Base-by-base conservation (phyloP, 2,329 filamentous ascomycete genomes). In the Monilinia fructigena region DNA sequence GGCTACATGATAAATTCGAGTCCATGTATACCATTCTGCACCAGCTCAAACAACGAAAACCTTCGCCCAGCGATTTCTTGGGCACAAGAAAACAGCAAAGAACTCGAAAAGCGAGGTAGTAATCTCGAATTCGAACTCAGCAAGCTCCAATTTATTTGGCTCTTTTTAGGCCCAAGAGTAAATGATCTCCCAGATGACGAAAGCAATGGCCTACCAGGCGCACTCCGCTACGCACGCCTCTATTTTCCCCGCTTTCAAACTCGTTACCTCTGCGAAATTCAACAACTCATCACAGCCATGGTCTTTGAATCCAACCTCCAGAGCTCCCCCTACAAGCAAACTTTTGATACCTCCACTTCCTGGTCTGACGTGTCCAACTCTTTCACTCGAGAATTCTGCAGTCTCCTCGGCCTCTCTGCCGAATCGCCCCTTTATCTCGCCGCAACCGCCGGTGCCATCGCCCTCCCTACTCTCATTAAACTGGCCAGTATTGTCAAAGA, bases 61-160 rank as follows among this genome's bases (percentile, higher is more conserved):
- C 84, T 98, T 1, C 78, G 85, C 0, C 92, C 93, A 0, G 95
- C 95, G 1, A 98, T 99, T 31, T 80, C 85, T 65, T 99, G 95
- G 95, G 92, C 95, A 0, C 82, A 87, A 48, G 76, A 83, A 35
- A 89, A 97, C 74, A 89, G 87, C 67, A 77, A 79, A 6, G 82
- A 87, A 35, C 83, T 99, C 3, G 92, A 97, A 74, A 84, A 85
- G 4, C 86, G 92, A 58, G 94, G 93, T 3, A 97, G 92, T 74
- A 97, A 96, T 72, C 85, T 99, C 2, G 94, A 98, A 76, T 99
- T 98, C 70, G 94, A 99, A 75, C 86, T 99, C 2, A 92, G 89
- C 79, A 90, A 92, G 70, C 82, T 98, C 23, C 92, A 97, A 72
- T 99, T 91, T 73, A 85, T 98, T 45, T 94, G 91, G 85, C 83